A percentile compares a stretch with the other conserved stretches of the same genome.
Conservation (phyloP, 805 yeast species). For the Allodekkera sacchari region DNA sequence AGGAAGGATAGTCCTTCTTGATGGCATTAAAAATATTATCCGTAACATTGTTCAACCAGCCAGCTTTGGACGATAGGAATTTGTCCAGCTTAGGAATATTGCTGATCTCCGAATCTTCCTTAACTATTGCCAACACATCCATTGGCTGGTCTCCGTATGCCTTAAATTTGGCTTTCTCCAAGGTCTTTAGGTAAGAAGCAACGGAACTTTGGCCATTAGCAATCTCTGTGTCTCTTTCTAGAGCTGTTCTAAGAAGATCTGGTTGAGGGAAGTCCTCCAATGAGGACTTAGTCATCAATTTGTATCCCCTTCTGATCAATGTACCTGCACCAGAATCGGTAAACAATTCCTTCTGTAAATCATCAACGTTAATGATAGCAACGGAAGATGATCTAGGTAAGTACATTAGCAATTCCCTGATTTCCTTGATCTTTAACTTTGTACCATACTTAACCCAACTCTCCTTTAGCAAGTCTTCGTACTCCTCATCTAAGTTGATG, state of each 20-base stretch:
- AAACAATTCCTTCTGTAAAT: slow-evolving; percentile 92
- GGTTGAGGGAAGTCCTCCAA: slow-evolving; percentile 62
- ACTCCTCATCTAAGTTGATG: slow-evolving; percentile 94
- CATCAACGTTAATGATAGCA: slow-evolving; percentile 92
- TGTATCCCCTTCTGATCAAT: slow-evolving; percentile 93
- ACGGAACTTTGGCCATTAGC: slow-evolving; percentile 63
- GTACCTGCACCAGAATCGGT: slow-evolving; percentile 99
- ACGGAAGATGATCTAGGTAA: slow-evolving; percentile 96
- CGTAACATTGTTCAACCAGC: slow-evolving; percentile 96
- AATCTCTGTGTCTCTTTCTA: slow-evolving; percentile 70
- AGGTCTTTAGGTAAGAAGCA: slow-evolving; percentile 69
- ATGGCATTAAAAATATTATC: slow-evolving; percentile 87
- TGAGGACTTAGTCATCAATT: slow-evolving; percentile 63
- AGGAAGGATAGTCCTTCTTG: slow-evolving; percentile 58
- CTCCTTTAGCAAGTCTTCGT: slow-evolving; percentile 81
- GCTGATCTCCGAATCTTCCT: slow-evolving; percentile 29
- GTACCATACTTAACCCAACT: slow-evolving; percentile 99
- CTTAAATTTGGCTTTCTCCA: slow-evolving; percentile 56
- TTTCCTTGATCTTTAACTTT: slow-evolving; percentile 91
- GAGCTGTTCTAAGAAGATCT: slow-evolving; percentile 69
- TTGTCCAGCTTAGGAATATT: slow-evolving; percentile 68
- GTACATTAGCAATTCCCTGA: slow-evolving; percentile 86
- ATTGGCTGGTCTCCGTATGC: slow-evolving; percentile 93
- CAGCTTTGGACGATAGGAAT: slow-evolving; percentile 78
- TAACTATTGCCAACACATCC: slow-evolving; percentile 86